phyloP scores from a whole-genome alignment of 139 green algal species.

The Micromonas commoda region DNA sequence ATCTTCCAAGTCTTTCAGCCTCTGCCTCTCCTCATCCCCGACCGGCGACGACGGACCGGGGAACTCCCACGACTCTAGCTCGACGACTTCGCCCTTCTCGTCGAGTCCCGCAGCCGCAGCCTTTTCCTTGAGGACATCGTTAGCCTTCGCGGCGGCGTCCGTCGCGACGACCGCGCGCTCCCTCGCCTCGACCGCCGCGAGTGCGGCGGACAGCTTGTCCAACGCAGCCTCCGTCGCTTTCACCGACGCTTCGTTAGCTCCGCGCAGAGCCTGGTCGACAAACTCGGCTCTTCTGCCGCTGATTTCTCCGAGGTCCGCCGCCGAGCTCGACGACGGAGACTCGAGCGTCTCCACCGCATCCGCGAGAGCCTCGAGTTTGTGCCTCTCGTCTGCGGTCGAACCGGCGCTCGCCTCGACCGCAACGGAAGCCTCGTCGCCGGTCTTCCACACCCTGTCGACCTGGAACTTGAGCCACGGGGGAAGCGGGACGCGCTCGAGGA shows the following conservation, averaged over 20 bases:
- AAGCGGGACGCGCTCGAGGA: neutral
- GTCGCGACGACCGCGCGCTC: neutral
- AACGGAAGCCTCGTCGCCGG: neutral
- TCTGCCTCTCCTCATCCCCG: neutral
- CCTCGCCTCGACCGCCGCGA: neutral
- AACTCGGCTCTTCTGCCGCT: no score
- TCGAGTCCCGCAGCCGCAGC: neutral
- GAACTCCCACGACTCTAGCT: neutral
- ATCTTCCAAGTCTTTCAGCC: slow-evolving; percentile 2
- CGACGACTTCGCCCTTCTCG: neutral
- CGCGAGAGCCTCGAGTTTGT: neutral
- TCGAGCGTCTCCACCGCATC: no score
- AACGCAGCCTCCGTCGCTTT: neutral
- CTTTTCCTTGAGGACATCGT: neutral
- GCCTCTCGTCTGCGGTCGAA: neutral
- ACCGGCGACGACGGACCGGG: neutral
- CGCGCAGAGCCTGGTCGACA: neutral
- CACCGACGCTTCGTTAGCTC: neutral
- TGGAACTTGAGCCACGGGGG: neutral
- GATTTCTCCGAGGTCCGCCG: no score
- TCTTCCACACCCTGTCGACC: neutral
- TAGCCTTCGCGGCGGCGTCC: neutral
- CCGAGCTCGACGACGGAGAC: no score
- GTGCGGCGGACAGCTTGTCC: neutral
- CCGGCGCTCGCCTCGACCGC: neutral